Base-by-base conservation (phyloP, 352 stramenopile genomes). In the Globisporangium camurandrum region DNA sequence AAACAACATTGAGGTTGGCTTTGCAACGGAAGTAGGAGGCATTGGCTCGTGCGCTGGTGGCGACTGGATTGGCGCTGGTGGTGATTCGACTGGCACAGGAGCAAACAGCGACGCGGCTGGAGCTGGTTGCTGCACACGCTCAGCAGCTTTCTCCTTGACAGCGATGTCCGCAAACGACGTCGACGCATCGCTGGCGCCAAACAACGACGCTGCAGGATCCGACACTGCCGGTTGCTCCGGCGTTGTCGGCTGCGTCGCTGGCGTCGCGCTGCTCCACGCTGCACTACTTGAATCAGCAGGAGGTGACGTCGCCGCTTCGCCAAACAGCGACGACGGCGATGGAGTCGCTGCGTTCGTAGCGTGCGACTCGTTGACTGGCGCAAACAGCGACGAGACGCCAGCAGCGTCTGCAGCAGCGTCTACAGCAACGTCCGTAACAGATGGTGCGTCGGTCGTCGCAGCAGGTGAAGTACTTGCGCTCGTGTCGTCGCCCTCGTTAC, bases 1-100 rank as follows among this genome's bases (percentile, higher is more conserved):
- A 41, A 83, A 85, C 12, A 81, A 55, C 51, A 58, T 64, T 34
- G 62, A 45, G 1, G 53, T 37, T 43, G 37, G 19, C 16, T 34
- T 11, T 31, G 52, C 28, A 8, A 34, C 12, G 22, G 51, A 22
- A 10, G 33, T 42, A 9, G 43, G 20, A 20, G 26, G 31, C 36
- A 42, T 37, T 11, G 51, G 41, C 14, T 30, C 23, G 3, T 22
- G 6, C 6, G 28, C 26, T 4, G 36, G n/a, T 6, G 36, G 30
- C 17, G 9, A 6, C 30, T 34, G 30, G 30, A 34, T 12, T 34
- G 30, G 30, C 8, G 14, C 30, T 34, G 30, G 3, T 26, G 49
- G 6, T 30, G 44, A 23, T n/a, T 33, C 45, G n/a, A 17, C 47
- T 27, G 17, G 22, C 11, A 51, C 31, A 22, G 41, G 59, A 40